Evolutionary conservation across 768 basidiomycete genomes (phyloP).

Genomic region (Mycena polygramma): DNA sequence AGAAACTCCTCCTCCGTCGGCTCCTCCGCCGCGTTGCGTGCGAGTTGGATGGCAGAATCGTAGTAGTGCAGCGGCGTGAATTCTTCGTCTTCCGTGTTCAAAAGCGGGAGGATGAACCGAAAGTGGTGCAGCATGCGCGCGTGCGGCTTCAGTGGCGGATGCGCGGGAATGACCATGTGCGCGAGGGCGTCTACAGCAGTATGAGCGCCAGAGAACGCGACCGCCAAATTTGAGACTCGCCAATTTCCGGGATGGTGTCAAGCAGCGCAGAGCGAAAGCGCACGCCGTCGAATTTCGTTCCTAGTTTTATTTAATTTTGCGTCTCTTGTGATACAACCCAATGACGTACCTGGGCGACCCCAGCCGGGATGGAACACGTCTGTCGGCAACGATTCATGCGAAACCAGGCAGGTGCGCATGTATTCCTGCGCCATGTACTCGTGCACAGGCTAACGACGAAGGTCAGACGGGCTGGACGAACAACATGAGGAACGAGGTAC

Average conservation of each 20-base stretch:
- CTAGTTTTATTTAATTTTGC: constrained; percentile 43
- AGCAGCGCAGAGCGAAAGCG: constrained; percentile 79
- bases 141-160: constrained; percentile 78
- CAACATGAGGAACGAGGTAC: constrained; percentile 48
- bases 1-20: constrained; percentile 78
- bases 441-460: constrained; percentile 65
- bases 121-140: constrained; percentile 85
- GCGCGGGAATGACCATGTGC: constrained; percentile 78
- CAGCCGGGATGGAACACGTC: constrained; percentile 78
- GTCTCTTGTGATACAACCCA: background rate
- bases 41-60: constrained; percentile 82
- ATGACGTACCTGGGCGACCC: constrained; percentile 73
- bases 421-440: constrained; percentile 81
- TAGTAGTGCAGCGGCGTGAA: constrained; percentile 80
- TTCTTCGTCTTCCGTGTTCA: constrained; percentile 69
- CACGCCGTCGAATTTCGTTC: constrained; percentile 70
- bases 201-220: background rate
- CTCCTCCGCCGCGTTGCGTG: constrained; percentile 69
- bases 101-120: constrained; percentile 79
- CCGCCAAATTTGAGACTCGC: constrained; percentile 53
- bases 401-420: constrained; percentile 78
- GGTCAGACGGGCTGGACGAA: background rate
- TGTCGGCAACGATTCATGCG: constrained; percentile 79
- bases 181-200: constrained; percentile 70
- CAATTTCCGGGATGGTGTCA: constrained; percentile 77